A percentile compares a stretch with the other conserved stretches of the same genome.
Conservation (phyloP, 2,329 filamentous ascomycete genomes). For the Colletotrichum agaves region DNA sequence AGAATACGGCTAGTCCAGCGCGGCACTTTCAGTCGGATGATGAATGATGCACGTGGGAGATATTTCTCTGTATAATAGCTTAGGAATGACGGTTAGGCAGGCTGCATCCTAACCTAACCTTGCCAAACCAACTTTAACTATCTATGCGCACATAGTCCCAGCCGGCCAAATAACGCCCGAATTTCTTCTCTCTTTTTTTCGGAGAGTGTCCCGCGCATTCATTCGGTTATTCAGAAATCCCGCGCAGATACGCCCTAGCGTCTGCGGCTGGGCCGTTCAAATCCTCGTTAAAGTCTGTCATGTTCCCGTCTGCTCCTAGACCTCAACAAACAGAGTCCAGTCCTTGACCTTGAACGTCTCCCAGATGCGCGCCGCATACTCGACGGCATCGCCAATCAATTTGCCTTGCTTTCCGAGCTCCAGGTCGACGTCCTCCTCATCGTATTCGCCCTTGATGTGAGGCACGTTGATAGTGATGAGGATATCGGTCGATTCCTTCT, state of each 20-base stretch:
- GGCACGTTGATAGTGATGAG: conserved; percentile 90
- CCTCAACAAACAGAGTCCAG: conserved; percentile 76
- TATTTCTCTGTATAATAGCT: not conserved
- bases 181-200: no score
- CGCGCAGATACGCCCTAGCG: not conserved
- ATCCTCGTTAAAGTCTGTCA: not conserved
- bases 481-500: conserved; percentile 80
- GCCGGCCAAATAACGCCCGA: conserved; percentile 13
- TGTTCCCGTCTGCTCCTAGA: conserved; percentile 42
- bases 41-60: not conserved
- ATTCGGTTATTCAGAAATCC: not conserved
- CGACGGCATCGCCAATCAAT: conserved; percentile 74
- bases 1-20: no score
- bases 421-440: conserved; percentile 76
- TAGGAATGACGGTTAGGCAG: not conserved
- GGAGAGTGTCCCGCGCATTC: not conserved
- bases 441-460: conserved; percentile 79
- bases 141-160: not conserved
- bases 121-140: not conserved
- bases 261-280: not conserved
- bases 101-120: not conserved
- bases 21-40: not conserved
- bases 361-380: conserved; percentile 75
- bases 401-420: conserved; percentile 73
- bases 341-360: conserved; percentile 81